These are phyloP conservation scores for Agaricus subrufescens DNA, from an alignment of 768 basidiomycete genomes.

Conservation along the genomic window DNA sequence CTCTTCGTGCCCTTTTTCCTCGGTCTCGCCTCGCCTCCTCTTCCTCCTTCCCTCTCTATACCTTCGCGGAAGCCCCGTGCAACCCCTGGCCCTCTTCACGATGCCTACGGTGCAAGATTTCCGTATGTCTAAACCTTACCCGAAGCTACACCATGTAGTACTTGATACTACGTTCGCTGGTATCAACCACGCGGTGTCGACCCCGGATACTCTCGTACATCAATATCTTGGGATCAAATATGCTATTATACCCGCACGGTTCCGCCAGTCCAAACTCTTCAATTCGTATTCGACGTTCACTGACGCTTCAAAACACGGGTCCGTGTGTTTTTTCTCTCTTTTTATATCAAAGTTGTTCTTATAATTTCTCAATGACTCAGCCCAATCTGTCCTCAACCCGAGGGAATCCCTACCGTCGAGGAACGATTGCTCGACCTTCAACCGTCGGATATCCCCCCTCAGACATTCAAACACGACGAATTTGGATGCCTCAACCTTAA, in stretches of 20 bases:
- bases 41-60: slow-evolving; percentile 11
- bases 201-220: slow-evolving; percentile 49
- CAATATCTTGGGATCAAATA: slow-evolving; percentile 81
- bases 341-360: neutral
- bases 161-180: slow-evolving; percentile 68
- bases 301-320: slow-evolving; percentile 69
- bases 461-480: slow-evolving; percentile 60
- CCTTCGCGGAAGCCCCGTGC: slow-evolving; percentile 9
- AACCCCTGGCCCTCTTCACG: slow-evolving; percentile 5
- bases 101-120: slow-evolving; percentile 25
- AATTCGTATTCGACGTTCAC: slow-evolving; percentile 52
- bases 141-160: slow-evolving; percentile 42
- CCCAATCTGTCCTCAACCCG: slow-evolving; percentile 71
- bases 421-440: slow-evolving; percentile 59
- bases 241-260: slow-evolving; percentile 66
- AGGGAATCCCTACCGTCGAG: slow-evolving; percentile 40
- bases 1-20: slow-evolving; percentile 16
- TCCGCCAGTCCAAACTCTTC: slow-evolving; percentile 65
- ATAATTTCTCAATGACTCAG: slow-evolving; percentile 27
- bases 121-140: slow-evolving; percentile 16
- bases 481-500: slow-evolving; percentile 80
- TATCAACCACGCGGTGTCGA: slow-evolving; percentile 55
- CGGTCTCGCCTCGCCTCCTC: slow-evolving; percentile 11
- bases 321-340: slow-evolving; percentile 16
- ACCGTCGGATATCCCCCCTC: slow-evolving; percentile 46